phyloP scores from a whole-genome alignment of 2,329 filamentous ascomycete genomes.

The Cordyceps javanica region DNA sequence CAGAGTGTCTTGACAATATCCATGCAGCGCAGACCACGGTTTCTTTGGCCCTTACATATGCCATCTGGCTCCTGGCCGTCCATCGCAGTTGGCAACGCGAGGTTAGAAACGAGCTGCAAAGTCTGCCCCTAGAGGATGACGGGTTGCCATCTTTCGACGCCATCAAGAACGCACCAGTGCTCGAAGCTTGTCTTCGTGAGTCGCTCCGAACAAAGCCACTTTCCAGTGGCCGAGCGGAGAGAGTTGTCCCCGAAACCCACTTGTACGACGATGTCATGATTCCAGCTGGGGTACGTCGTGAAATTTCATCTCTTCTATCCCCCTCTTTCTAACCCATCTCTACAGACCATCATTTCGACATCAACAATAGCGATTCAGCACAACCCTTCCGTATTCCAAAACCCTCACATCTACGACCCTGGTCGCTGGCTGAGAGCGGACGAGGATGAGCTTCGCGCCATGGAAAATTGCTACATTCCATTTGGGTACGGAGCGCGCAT shows the following conservation, averaged over 20 bases:
- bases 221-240: conserved; percentile 1
- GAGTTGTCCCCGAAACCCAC: not conserved
- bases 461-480: conserved; percentile 1
- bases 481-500: conserved; percentile 1
- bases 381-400: not conserved
- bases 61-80: not conserved
- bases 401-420: conserved; percentile 4
- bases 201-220: conserved; percentile 1
- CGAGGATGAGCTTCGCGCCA: not conserved
- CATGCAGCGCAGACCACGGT: conserved; percentile 2
- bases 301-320: not conserved
- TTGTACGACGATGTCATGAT: conserved; percentile 4
- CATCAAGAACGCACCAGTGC: not conserved
- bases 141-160: not conserved
- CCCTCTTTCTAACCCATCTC: not conserved
- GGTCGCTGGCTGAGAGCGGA: conserved; percentile 6
- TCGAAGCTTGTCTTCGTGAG: not conserved
- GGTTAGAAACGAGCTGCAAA: not conserved
- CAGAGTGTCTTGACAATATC: conserved; percentile 6
- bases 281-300: not conserved
- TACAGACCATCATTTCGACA: not conserved
- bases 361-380: conserved; percentile 3
- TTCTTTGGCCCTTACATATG: not conserved
- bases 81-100: conserved; percentile 6
- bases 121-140: not conserved